Conservation (phyloP, 495 filamentous ascomycete species). For the Xanthoparmelia taractica region DNA sequence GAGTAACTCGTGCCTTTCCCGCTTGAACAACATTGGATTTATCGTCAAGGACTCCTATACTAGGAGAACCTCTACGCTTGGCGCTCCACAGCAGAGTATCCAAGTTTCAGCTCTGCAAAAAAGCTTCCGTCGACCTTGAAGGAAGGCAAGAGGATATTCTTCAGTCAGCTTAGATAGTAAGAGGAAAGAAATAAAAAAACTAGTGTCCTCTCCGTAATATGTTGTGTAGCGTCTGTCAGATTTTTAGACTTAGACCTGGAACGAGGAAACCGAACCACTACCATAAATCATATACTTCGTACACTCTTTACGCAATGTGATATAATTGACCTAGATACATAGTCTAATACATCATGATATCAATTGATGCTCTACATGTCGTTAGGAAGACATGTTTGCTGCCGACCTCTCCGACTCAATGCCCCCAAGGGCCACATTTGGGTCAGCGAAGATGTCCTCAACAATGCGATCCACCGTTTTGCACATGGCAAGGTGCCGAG, state of each 20-base stretch:
- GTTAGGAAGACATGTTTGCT: conserved; percentile 19
- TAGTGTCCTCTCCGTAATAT: not conserved
- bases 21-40: not conserved
- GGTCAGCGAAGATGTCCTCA: conserved; percentile 49
- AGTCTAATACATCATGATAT: not conserved
- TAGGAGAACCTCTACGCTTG: no score
- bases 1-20: not conserved
- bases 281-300: not conserved
- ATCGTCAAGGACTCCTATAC: no score
- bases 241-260: not conserved
- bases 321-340: not conserved
- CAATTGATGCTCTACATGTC: conserved; percentile 16
- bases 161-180: no score
- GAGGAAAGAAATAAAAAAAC: not conserved
- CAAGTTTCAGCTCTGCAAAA: no score
- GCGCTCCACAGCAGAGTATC: no score
- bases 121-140: no score
- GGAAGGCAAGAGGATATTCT: no score
- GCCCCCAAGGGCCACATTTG: conserved; percentile 38
- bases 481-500: conserved; percentile 31
- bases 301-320: not conserved
- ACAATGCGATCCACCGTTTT: conserved; percentile 44
- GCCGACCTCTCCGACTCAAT: conserved; percentile 8
- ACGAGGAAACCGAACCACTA: not conserved
- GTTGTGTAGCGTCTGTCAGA: not conserved